Base-by-base conservation (phyloP, 768 basidiomycete genomes). In the Holtermannia corniformis region DNA sequence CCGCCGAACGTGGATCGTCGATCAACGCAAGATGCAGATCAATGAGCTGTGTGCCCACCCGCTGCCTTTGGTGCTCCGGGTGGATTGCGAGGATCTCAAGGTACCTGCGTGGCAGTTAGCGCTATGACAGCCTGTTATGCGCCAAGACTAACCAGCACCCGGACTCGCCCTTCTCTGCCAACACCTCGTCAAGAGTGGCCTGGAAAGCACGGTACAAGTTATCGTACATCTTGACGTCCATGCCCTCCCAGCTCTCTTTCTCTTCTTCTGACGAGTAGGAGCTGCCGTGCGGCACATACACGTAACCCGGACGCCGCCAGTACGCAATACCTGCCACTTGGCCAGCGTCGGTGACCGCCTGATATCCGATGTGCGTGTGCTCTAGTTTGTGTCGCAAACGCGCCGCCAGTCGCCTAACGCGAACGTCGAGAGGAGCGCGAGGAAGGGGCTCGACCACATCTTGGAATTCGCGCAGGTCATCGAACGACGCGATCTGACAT, bases 71-170 rank as follows among this genome's bases (percentile, higher is more conserved):
- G 28, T 50, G 43, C 10, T 25, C 21, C n/a, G 54, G 54, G 19
- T 50, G 49, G 32, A 55, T 50, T 2, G 54, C 54, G 4, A 55
- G 54, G 23, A 55, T 55, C 40, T 55, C 54, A 10, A 55, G 41
- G 32, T 55, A 55, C 54, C 54, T 55, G 26, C n/a, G n/a, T n/a
- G n/a, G 21, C n/a, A 27, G 47, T 23, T 13, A 4, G 4, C 3
- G 25, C 21, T 7, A 25, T n/a, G n/a, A 41, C 7, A 4, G 20
- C 10, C 21, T 14, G 16, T 3, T 4, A 2, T 13, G 4, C 3
- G 4, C 21, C 12, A 5, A 25, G 3, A 5, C 5, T n/a, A 43
- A 41, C 32, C 42, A 51, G 41, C 50, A 51, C 14, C 41, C 44
- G 13, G 50, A 21, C 19, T 43, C 25, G 12, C 22, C 2, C 40